Evolutionary conservation across 1,284 basidiomycete genomes (phyloP).

Genomic region (Rhodotorula glutinis): DNA sequence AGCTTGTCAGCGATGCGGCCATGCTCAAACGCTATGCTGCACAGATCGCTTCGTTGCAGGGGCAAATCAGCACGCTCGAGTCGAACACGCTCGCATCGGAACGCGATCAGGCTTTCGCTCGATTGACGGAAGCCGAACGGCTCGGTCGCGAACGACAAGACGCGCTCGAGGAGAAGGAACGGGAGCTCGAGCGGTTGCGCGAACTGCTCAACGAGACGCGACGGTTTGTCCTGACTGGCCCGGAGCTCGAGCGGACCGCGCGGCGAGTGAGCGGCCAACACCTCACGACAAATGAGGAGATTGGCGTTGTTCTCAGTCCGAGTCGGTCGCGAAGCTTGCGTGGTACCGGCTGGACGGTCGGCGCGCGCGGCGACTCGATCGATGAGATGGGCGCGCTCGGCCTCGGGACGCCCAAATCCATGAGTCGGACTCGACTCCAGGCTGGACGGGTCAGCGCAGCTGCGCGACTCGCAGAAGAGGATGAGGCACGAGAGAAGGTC

Average conservation of each 20-base stretch:
- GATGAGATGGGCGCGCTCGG: slow-evolving; percentile 29
- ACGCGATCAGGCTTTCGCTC: slow-evolving; percentile 6
- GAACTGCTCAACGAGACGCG: slow-evolving; percentile 29
- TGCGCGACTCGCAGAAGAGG: slow-evolving; percentile 15
- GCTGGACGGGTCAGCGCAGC: slow-evolving; percentile 5
- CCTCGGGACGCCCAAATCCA: slow-evolving; percentile 24
- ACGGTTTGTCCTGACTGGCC: slow-evolving; percentile 36
- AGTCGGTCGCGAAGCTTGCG: slow-evolving; percentile 15
- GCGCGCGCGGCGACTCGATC: background rate
- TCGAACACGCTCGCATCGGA: slow-evolving; percentile 5
- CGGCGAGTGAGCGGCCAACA: slow-evolving; percentile 9
- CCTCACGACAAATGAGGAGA: background rate
- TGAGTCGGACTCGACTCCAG: background rate
- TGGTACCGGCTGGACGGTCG: background rate
- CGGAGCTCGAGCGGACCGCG: slow-evolving; percentile 30
- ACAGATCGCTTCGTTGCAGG: slow-evolving; percentile 51
- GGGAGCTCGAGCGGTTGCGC: slow-evolving; percentile 27
- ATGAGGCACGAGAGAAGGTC: slow-evolving; percentile 20
- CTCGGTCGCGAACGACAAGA: slow-evolving; percentile 8
- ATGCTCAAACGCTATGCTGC: slow-evolving; percentile 51
- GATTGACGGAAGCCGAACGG: background rate
- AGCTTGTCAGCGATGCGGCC: slow-evolving; percentile 44
- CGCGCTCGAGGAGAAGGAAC: slow-evolving; percentile 22
- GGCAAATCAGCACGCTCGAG: slow-evolving; percentile 39
- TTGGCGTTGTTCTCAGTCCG: slow-evolving; percentile 21